Base-by-base conservation (phyloP, 257 asterid species). In the Cruciata laevipes region DNA sequence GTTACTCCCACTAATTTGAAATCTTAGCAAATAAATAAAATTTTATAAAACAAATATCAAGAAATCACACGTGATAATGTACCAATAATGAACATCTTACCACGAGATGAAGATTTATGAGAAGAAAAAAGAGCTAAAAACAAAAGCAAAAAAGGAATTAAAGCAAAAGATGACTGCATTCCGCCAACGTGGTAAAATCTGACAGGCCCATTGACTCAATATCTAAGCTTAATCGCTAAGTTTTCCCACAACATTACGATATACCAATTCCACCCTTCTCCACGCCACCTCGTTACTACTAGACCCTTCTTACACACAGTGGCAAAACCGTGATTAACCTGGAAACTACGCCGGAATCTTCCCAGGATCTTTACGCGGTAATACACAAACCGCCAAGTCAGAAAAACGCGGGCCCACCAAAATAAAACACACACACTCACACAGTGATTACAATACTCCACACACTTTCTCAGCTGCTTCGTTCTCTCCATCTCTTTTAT, bases 171-270 rank as follows among this genome's bases (percentile, higher is more conserved):
- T 68, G 71, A 68, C 64, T 55, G 21, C 38, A 12, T 44, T 2
- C 0, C 1, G 1, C 9, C n/a, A 14, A 80, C 83, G 79, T 79
- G 86, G 71, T 75, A 9, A 2, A 0, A 5, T 0, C 0, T 2
- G 7, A 81, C 73, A 82, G 83, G 82, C n/a, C 0, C 0, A 5
- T 30, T 82, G 90, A 81, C 81, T 56, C 12, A 5, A 38, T 72
- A 21, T 23, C 68, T 47, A 77, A 57, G 65, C 95, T 85, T 83
- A 75, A 68, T 75, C 74, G 76, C 52, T 78, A 85, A 75, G 91
- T 27, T 35, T 71, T 78, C 47, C 20, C 8, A 32, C 20, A 77
- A 1, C 0, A 11, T 3, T 38, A 1, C 5, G 27, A 53, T 20
- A 4, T 33, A 76, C 83, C 65, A 23, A 27, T 7, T 8, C 1